Base-by-base conservation (phyloP, 345 rosid genomes). In the Gossypium arboreum region DNA sequence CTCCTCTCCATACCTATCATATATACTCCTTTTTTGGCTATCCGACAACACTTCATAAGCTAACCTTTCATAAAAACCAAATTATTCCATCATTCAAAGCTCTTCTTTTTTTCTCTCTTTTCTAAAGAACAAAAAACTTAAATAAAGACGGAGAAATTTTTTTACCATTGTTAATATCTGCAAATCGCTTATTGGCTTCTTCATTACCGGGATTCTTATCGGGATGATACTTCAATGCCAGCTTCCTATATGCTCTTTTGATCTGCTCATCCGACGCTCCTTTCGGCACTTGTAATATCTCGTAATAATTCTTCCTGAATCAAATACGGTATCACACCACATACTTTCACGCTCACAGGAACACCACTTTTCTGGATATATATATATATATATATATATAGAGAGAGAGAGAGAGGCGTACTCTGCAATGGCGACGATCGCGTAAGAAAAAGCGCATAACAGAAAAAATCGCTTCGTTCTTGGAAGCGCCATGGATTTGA, bases 181-280 rank as follows among this genome's bases (percentile, higher is more conserved):
- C 88, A 68, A 93, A 93, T 73, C 85, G 83, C 88, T 90, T 93
- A 74, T 75, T 89, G 10, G 99, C 99, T 82, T 96, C 99, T 70
- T 96, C 98, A 67, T 96, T 93, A 22, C 98, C 98, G 27, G 71
- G 98, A 73, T 96, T 96, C 93, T 96, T 96, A 79, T 96, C 99
- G 11, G 98, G 99, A 82, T 96, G 98, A 69, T 89, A 96, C 88
- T 93, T 96, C 88, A 96, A 84, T 16, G 99, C 99, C 66, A 96
- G 86, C 84, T 96, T 96, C 79, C 99, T 83, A 24, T 96, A 96
- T 67, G 99, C 97, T 88, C 97, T 88, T 78, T 96, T 96, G 88
- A 96, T 93, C 92, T 90, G 98, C 64, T 92, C 98, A 20, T 96
- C 99, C 47, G 99, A 86, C n/a, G 99, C 99, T 67, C 94, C 88